These are phyloP conservation scores for Candida wancherniae DNA, from an alignment of 805 yeast genomes.

Conservation along the genomic window DNA sequence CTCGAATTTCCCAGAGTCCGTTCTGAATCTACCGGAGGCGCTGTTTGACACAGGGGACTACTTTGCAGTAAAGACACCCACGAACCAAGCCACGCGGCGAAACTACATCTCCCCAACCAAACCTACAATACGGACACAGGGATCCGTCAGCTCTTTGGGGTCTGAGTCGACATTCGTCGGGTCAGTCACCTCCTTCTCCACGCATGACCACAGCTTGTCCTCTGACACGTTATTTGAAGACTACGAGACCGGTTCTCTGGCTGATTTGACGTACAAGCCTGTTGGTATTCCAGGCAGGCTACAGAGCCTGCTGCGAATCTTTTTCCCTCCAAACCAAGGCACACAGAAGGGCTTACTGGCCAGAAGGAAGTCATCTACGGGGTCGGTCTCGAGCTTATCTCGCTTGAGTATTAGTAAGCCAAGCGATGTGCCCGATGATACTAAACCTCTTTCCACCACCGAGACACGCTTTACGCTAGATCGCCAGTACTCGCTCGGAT, in stretches of 20 bases:
- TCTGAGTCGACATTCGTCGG: slow-evolving; percentile 20
- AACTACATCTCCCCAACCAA: not conserved
- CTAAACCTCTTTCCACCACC: slow-evolving; percentile 17
- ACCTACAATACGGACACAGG: slow-evolving; percentile 4
- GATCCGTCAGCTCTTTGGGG: slow-evolving; percentile 26
- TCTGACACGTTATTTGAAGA: slow-evolving; percentile 33
- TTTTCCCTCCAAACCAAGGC: no score
- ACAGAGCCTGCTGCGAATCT: no score
- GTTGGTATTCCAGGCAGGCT: no score
- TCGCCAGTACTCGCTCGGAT: slow-evolving; percentile 7
- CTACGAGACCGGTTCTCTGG: slow-evolving; percentile 1
- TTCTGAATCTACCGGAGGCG: no score
- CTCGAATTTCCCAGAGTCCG: no score
- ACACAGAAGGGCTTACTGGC: no score
- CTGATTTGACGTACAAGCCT: no score
- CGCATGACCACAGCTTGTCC: slow-evolving; percentile 21
- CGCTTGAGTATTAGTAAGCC: no score
- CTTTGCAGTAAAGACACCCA: slow-evolving; percentile 10
- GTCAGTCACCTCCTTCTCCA: slow-evolving; percentile 2
- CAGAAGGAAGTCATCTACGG: no score
- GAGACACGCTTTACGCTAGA: slow-evolving; percentile 17
- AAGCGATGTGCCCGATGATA: slow-evolving; percentile 1
- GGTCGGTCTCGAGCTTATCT: no score
- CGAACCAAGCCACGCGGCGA: not conserved
- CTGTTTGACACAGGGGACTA: slow-evolving; percentile 10